phyloP scores from a whole-genome alignment of 2,329 filamentous ascomycete species.

The Madurella mycetomatis region DNA sequence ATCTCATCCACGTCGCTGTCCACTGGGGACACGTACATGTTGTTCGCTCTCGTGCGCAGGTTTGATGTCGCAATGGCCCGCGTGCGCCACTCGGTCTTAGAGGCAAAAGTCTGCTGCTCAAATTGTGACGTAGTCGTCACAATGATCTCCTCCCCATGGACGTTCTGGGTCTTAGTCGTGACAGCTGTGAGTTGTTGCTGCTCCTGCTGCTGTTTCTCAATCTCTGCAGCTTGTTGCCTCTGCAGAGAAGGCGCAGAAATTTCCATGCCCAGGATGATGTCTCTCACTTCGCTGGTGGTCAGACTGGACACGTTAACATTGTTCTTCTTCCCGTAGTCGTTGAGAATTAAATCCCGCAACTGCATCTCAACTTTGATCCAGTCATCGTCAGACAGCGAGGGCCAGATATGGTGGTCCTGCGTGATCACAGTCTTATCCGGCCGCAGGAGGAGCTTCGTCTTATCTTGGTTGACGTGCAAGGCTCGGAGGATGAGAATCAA shows the following conservation, averaged over 20 bases:
- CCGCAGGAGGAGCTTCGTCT: conserved; percentile 90
- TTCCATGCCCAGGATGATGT: conserved; percentile 99
- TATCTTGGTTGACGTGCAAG: conserved; percentile 95
- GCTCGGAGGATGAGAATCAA: conserved; percentile 89
- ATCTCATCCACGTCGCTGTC: conserved; percentile 87
- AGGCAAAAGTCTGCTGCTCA: conserved; percentile 95
- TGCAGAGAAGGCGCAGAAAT: conserved; percentile 98
- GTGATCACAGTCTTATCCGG: conserved; percentile 98
- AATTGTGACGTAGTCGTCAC: conserved; percentile 98
- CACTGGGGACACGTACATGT: conserved; percentile 97
- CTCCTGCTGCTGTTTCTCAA: conserved; percentile 98
- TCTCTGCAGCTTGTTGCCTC: conserved; percentile 95
- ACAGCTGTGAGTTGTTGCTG: conserved; percentile 95
- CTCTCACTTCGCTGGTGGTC: conserved; percentile 93
- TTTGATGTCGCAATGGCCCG: conserved; percentile 95
- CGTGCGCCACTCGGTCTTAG: conserved; percentile 98
- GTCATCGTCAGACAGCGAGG: conserved; percentile 85
- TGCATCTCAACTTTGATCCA: conserved; percentile 99
- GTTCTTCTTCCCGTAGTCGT: conserved; percentile 99
- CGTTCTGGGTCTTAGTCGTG: conserved; percentile 96
- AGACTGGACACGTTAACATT: conserved; percentile 97
- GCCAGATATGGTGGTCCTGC: conserved; percentile 98
- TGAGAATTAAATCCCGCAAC: conserved; percentile 89
- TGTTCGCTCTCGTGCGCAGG: conserved; percentile 87
- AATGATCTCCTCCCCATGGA: conserved; percentile 94